These are phyloP conservation scores for Lyophyllum shimeji DNA, from an alignment of 768 basidiomycete species.

Conservation along the genomic window DNA sequence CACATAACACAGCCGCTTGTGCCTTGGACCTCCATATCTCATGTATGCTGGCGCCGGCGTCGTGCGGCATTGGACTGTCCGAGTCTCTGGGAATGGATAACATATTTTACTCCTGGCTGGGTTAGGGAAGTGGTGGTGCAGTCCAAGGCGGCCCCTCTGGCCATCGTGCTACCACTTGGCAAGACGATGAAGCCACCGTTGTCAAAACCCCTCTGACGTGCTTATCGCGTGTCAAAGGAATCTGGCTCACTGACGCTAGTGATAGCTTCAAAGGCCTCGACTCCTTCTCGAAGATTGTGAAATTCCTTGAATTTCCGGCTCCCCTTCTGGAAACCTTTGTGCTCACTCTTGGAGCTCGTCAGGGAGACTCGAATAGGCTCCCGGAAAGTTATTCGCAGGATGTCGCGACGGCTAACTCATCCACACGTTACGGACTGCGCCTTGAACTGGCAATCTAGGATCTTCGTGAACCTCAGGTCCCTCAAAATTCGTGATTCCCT, in stretches of 20 bases:
- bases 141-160: not conserved
- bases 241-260: not conserved
- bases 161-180: not conserved
- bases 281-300: not conserved
- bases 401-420: not conserved
- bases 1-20: not conserved
- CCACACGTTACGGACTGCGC: not conserved
- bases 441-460: not conserved
- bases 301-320: not conserved
- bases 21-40: not conserved
- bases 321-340: not conserved
- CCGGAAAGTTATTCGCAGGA: not conserved
- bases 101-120: not conserved
- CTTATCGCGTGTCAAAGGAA: not conserved
- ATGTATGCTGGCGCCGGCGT: constrained; percentile 5
- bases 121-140: not conserved
- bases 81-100: not conserved
- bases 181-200: not conserved
- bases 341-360: not conserved
- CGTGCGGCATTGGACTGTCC: not conserved
- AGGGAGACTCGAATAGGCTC: not conserved
- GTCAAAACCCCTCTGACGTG: not conserved
- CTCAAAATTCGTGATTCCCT: not conserved
- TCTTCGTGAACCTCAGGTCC: not conserved
- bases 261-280: not conserved